Conservation (phyloP, 2,329 filamentous ascomycete species). For the Cephalotrichum gorgonifer region DNA sequence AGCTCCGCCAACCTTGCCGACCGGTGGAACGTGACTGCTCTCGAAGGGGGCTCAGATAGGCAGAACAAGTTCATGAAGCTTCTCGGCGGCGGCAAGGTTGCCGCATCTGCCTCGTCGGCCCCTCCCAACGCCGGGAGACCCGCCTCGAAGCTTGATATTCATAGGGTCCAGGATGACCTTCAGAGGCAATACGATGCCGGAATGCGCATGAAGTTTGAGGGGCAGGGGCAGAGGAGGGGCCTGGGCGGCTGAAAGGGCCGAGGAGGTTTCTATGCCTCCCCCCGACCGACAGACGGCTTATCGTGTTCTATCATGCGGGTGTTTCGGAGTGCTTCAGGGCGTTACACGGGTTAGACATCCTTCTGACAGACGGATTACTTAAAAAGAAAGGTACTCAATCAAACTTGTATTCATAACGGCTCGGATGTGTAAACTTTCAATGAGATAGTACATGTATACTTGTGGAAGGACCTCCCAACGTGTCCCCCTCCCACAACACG, state of each 20-base stretch:
- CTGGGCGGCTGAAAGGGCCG: conserved; percentile 40
- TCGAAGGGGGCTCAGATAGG: conserved; percentile 38
- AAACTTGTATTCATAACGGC: background rate
- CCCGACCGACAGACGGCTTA: too few relatives aligned
- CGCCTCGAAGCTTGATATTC: conserved; percentile 4
- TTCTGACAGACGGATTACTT: background rate
- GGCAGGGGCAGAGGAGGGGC: conserved; percentile 36
- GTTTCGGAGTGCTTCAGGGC: background rate
- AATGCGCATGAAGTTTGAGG: conserved; percentile 45
- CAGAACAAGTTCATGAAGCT: conserved; percentile 48
- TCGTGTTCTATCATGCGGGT: background rate
- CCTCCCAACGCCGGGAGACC: background rate
- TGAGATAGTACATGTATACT: background rate
- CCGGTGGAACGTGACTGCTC: conserved; percentile 42
- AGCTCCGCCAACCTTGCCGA: conserved; percentile 22
- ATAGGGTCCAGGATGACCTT: conserved; percentile 38
- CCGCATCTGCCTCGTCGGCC: background rate
- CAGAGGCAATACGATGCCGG: conserved; percentile 47
- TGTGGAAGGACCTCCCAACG: background rate
- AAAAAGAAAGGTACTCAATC: background rate
- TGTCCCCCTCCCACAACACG: background rate
- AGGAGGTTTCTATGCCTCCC: too few relatives aligned
- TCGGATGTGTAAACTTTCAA: background rate
- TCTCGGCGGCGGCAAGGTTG: conserved; percentile 39
- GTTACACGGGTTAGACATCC: background rate